Percentiles rank a stretch among this genome's conserved stretches.
These are phyloP conservation scores for Botrytis porri DNA, from an alignment of 2,329 filamentous ascomycete species.

Conservation along the genomic window DNA sequence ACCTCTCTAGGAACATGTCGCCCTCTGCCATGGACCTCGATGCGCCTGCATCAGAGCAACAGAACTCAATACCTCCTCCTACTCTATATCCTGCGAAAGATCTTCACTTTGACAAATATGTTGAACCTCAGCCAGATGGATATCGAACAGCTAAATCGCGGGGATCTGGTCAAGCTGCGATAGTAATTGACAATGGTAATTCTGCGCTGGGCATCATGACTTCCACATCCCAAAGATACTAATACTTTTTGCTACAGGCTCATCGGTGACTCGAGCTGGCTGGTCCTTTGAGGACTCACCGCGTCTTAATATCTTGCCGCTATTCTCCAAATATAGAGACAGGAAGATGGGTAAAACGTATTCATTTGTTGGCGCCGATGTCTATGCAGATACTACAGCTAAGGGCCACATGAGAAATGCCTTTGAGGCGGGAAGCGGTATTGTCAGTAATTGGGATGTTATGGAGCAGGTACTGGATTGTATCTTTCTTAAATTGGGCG, in stretches of 20 bases:
- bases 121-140: constrained; percentile 59
- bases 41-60: constrained; percentile 42
- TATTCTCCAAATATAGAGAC: constrained; percentile 94
- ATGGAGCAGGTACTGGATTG: constrained; percentile 95
- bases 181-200: constrained; percentile 96
- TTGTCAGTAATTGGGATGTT: constrained; percentile 96
- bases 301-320: constrained; percentile 75
- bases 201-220: neutral
- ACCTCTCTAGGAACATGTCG: constrained; percentile 33
- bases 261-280: constrained; percentile 83
- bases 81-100: constrained; percentile 61
- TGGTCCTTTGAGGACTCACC: constrained; percentile 93
- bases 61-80: constrained; percentile 51
- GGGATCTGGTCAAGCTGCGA: constrained; percentile 62
- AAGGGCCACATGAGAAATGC: constrained; percentile 85
- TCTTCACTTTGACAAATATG: constrained; percentile 56
- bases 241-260: constrained; percentile 54
- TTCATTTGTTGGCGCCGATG: constrained; percentile 87
- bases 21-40: constrained; percentile 35
- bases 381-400: constrained; percentile 91
- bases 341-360: constrained; percentile 90
- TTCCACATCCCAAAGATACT: constrained; percentile 9
- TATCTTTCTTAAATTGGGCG: constrained; percentile 86
- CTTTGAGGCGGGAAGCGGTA: constrained; percentile 85
- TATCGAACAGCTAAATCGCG: constrained; percentile 57